Base-by-base conservation (phyloP, 1,139 yeast genomes). In the Hemisphaericaspora subhashii region DNA sequence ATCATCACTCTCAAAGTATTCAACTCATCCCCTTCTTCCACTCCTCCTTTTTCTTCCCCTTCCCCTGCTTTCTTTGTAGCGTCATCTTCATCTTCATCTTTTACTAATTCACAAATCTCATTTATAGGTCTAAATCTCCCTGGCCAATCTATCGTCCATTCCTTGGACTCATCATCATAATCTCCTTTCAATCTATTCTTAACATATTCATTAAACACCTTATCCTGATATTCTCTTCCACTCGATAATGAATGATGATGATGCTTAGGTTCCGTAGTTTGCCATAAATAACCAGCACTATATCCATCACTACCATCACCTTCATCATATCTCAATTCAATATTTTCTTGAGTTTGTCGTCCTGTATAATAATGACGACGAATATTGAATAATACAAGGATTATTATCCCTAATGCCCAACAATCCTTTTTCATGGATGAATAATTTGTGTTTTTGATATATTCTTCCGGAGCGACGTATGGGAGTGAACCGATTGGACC, bases 381-480 rank as follows among this genome's bases (percentile, higher is more conserved):
- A 35, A 67, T 54, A 41, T 64, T 64, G 41, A 63, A 65, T 12
- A 68, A 44, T 3, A 62, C 55, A 13, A 65, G 42, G 1, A 55
- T 51, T 5, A 83, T 66, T 1, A 83, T 69, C 34, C 88, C 90
- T 34, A 80, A 60, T 5, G 87, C 80, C 89, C 89, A 83, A 42
- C 79, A 72, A 55, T 83, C 90, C 35, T 81, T 84, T 32, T 72
- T 63, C 42, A 81, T 56, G 17, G 85, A 77, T 40, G 83, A 84
- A 51, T 79, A 80, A 23, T 74, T 76, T 18, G 36, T 33, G 8
- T 22, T 10, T 7, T 31, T 24, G 5, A 41, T 36, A 48, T 73
- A 79, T 52, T 82, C 86, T 53, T 83, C 90, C 0, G 90, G 90
- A 0, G 98, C 96, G 54, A 83, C 83, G 57, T 81, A 83, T 2